These are phyloP conservation scores for Babesia gibsoni DNA, from an alignment of 169 alveolate genomes.

Conservation along the genomic window DNA sequence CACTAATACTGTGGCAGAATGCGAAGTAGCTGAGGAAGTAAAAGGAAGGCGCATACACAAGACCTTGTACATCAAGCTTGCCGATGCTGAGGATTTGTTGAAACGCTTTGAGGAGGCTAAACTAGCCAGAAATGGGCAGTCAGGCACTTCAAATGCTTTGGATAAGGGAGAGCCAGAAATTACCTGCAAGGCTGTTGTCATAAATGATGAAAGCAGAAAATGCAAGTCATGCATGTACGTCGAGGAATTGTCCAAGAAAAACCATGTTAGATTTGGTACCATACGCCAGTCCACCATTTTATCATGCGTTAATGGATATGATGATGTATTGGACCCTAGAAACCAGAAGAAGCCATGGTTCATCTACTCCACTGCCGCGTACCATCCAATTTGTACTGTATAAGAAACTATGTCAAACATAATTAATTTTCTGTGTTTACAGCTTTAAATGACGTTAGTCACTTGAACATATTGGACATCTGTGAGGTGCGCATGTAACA, in stretches of 20 bases:
- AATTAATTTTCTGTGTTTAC: neutral
- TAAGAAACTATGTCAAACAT: neutral
- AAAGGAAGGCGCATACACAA: neutral
- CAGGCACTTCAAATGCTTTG: too few species aligned
- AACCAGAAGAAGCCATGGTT: conserved; percentile 6
- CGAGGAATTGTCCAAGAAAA: conserved; percentile 31
- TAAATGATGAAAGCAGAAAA: conserved; percentile 21
- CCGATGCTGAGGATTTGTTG: conserved; percentile 53
- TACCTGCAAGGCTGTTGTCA: conserved; percentile 36
- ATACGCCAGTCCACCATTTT: conserved; percentile 26
- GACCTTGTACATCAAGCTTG: conserved; percentile 40
- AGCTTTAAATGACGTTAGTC: neutral
- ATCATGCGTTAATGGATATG: conserved; percentile 60
- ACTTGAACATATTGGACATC: conserved; percentile 36
- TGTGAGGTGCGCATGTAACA: conserved; percentile 27
- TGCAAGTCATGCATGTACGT: conserved; percentile 44
- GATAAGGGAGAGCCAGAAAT: neutral
- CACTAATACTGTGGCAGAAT: conserved; percentile 55
- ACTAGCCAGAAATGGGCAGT: neutral
- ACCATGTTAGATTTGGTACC: conserved; percentile 55
- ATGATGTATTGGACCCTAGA: conserved; percentile 12
- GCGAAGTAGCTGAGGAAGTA: conserved; percentile 30
- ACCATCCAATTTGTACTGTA: conserved; percentile 57
- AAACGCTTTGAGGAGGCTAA: conserved; percentile 18
- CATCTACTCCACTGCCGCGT: conserved; percentile 18